These are phyloP conservation scores for Coemansia biformis DNA, from an alignment of 192 early-diverging fungal genomes.

Conservation along the genomic window DNA sequence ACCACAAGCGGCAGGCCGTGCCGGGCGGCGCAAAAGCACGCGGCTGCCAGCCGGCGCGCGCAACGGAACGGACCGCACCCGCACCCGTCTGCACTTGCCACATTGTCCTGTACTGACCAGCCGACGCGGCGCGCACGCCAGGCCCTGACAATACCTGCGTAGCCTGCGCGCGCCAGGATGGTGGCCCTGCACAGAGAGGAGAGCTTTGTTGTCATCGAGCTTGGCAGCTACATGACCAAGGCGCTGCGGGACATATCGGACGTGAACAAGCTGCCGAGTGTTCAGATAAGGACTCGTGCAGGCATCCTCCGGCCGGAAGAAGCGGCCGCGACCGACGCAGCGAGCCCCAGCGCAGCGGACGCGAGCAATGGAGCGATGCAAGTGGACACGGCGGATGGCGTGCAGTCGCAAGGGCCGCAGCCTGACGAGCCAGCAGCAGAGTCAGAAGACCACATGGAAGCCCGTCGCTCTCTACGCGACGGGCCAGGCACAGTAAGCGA, in stretches of 20 bases:
- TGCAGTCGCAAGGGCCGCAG: no score
- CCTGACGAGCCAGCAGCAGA: background rate
- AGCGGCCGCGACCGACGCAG: background rate
- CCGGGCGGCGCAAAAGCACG: no score
- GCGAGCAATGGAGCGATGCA: background rate
- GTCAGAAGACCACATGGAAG: no score
- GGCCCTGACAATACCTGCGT: background rate
- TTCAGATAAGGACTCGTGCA: conserved; percentile 49
- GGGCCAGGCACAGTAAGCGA: no score
- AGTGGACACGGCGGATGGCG: conserved; percentile 2
- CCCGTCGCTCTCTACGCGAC: no score
- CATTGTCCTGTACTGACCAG: no score
- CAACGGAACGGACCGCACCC: no score
- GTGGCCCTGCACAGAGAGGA: conserved; percentile 58
- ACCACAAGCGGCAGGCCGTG: no score
- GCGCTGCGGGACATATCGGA: conserved; percentile 72
- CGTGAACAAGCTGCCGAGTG: conserved; percentile 63
- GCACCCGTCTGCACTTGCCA: no score
- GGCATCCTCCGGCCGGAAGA: conserved; percentile 9
- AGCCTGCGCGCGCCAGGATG: conserved; percentile 7
- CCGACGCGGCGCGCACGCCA: no score
- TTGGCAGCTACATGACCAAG: conserved; percentile 72
- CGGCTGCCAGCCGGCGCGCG: no score
- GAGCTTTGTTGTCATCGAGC: conserved; percentile 82
- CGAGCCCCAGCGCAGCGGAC: background rate